phyloP scores from a whole-genome alignment of 768 basidiomycete genomes.

The Leccinellum albellum region DNA sequence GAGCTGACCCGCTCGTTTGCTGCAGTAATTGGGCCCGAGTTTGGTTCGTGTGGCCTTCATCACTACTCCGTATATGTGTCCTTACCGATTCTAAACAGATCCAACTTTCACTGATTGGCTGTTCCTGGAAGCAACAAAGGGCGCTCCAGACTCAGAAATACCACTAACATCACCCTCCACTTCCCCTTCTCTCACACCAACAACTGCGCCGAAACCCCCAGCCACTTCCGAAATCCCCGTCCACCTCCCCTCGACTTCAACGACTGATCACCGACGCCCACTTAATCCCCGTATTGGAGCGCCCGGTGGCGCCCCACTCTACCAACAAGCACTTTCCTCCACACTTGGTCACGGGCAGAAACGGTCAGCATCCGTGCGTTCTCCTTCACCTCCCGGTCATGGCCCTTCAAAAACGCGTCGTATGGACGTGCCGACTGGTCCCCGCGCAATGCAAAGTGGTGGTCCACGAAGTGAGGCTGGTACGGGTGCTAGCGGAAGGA shows the following conservation, averaged over 20 bases:
- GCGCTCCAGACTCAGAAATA: slow-evolving; percentile 50
- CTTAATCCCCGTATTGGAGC: slow-evolving; percentile 43
- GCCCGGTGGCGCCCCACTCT: slow-evolving; percentile 42
- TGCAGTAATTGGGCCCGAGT: slow-evolving; percentile 74
- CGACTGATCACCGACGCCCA: slow-evolving; percentile 31
- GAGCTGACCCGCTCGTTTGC: slow-evolving; percentile 10
- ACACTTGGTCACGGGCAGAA: slow-evolving; percentile 53
- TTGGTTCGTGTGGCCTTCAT: slow-evolving; percentile 46
- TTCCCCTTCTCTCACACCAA: slow-evolving; percentile 20
- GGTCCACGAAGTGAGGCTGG: slow-evolving; percentile 15
- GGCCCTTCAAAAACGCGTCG: slow-evolving; percentile 70
- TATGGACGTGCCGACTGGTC: slow-evolving; percentile 78
- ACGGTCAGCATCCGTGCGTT: slow-evolving; percentile 61
- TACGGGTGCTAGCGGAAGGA: slow-evolving; percentile 41
- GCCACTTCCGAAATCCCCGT: slow-evolving; percentile 29
- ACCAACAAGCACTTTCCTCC: slow-evolving; percentile 73
- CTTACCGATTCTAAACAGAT: slow-evolving; percentile 45
- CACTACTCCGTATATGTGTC: neutral
- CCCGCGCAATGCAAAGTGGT: slow-evolving; percentile 67
- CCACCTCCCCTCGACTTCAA: slow-evolving; percentile 16
- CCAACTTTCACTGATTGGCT: slow-evolving; percentile 85
- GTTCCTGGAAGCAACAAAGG: slow-evolving; percentile 75
- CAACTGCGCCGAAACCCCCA: slow-evolving; percentile 24
- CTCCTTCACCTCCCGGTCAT: slow-evolving; percentile 57
- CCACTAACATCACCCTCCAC: slow-evolving; percentile 32